phyloP scores from a whole-genome alignment of 192 early-diverging fungal species.

The Coemansia sp. region DNA sequence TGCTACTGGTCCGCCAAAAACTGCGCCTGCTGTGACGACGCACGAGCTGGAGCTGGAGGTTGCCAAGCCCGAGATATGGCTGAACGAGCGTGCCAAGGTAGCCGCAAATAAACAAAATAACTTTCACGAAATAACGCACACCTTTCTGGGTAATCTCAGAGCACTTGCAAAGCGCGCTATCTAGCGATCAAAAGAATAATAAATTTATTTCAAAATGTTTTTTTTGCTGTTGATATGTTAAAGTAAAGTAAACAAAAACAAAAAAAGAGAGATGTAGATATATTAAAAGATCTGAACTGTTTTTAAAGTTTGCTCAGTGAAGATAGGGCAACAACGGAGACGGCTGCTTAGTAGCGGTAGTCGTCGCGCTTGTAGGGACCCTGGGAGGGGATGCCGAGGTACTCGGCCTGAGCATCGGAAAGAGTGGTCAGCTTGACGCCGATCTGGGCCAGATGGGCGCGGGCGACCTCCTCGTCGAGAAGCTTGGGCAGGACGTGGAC shows the following conservation, averaged over 20 bases:
- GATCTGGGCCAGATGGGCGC: conserved; percentile 91
- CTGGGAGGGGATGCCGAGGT: conserved; percentile 77
- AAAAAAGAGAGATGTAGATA: background rate
- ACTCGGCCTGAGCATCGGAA: conserved; percentile 65
- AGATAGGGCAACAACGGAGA: too few species aligned
- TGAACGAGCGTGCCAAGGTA: conserved; percentile 64
- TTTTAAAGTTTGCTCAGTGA: too few species aligned
- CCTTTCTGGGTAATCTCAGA: conserved; percentile 79
- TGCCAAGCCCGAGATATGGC: conserved; percentile 55
- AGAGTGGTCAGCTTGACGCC: conserved; percentile 93
- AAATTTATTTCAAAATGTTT: too few species aligned
- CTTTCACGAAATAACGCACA: conserved; percentile 69
- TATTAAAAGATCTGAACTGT: too few species aligned
- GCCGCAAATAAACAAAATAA: conserved; percentile 60
- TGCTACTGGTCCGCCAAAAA: conserved; percentile 43
- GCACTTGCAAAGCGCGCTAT: conserved; percentile 58
- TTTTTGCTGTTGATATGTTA: background rate
- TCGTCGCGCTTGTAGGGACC: conserved; percentile 98
- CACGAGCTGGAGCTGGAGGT: conserved; percentile 91
- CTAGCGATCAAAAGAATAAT: conserved; percentile 4
- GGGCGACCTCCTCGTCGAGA: conserved; percentile 98
- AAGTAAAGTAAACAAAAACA: background rate
- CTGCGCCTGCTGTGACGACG: conserved; percentile 51
- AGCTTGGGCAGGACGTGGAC: conserved; percentile 99
- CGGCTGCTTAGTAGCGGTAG: conserved; percentile 82